Conservation (phyloP, 2,329 filamentous ascomycete genomes). For the Fusarium nurragi region DNA sequence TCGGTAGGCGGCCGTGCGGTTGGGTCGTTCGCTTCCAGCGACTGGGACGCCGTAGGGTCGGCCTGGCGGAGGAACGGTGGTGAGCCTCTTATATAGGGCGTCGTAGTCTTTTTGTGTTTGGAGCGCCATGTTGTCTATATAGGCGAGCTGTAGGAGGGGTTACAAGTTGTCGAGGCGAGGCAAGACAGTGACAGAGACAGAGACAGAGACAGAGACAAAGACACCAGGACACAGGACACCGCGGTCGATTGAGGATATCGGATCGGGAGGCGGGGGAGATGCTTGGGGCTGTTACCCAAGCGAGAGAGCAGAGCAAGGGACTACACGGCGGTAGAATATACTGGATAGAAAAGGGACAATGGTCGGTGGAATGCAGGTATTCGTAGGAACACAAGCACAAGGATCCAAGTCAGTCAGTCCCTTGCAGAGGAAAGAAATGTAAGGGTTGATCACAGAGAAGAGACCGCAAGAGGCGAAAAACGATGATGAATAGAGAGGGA, state of each 20-base stretch:
- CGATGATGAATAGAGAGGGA: conserved; percentile 12
- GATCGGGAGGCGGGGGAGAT: conserved; percentile 6
- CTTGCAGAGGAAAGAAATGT: neutral
- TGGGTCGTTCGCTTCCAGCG: conserved; percentile 76
- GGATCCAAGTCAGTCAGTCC: neutral
- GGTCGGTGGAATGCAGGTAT: conserved; percentile 11
- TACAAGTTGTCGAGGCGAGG: conserved; percentile 21
- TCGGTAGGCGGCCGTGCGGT: conserved; percentile 80
- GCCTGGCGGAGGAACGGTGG: conserved; percentile 74
- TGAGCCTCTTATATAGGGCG: conserved; percentile 63
- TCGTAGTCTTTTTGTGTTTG: conserved; percentile 45
- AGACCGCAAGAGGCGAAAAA: conserved; percentile 1
- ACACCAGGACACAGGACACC: conserved; percentile 11
- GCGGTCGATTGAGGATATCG: conserved; percentile 1
- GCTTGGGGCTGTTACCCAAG: conserved; percentile 20
- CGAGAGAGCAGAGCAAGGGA: neutral
- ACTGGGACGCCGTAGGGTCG: conserved; percentile 81
- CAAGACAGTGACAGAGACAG: no score
- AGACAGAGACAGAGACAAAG: conserved; percentile 1
- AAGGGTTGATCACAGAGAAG: neutral
- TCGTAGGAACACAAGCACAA: conserved; percentile 27
- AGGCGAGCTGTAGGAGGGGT: conserved; percentile 15
- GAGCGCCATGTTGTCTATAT: conserved; percentile 47
- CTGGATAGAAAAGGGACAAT: neutral
- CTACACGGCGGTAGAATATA: neutral